Percentiles rank a stretch among this genome's conserved stretches.
These are phyloP conservation scores for Leptosphaerulina australis DNA, from an alignment of 2,329 filamentous ascomycete species.

Conservation along the genomic window DNA sequence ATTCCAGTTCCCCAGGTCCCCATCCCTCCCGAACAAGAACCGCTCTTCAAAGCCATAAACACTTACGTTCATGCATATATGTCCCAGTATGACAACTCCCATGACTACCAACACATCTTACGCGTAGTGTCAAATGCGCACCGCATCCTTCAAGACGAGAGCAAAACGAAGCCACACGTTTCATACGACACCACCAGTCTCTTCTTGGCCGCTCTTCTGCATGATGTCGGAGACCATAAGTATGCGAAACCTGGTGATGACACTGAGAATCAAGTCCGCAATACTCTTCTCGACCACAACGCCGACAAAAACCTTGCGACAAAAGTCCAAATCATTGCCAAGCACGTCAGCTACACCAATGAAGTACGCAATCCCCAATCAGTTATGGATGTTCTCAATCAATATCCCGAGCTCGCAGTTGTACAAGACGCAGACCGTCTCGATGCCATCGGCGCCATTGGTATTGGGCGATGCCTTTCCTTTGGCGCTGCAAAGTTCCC, in stretches of 20 bases:
- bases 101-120: conserved; percentile 84
- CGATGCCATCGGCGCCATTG: conserved; percentile 88
- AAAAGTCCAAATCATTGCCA: conserved; percentile 73
- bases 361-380: conserved; percentile 70
- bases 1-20: conserved; percentile 36
- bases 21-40: conserved; percentile 24
- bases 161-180: conserved; percentile 36
- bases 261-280: conserved; percentile 60
- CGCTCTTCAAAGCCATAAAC: conserved; percentile 41
- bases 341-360: conserved; percentile 76
- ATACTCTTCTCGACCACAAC: conserved; percentile 63
- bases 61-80: conserved; percentile 45
- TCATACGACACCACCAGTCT: conserved; percentile 63
- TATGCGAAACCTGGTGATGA: conserved; percentile 66
- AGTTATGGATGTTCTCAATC: conserved; percentile 66
- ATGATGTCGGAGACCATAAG: conserved; percentile 88
- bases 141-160: conserved; percentile 64
- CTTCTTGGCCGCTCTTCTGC: conserved; percentile 67
- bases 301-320: conserved; percentile 64
- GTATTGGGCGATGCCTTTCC: conserved; percentile 77
- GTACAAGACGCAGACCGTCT: conserved; percentile 92
- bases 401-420: conserved; percentile 75
- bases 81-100: conserved; percentile 71
- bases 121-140: conserved; percentile 78
- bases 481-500: conserved; percentile 64